Conservation (phyloP, 108 stramenopile genomes). For the Cylindrotheca closterium region DNA sequence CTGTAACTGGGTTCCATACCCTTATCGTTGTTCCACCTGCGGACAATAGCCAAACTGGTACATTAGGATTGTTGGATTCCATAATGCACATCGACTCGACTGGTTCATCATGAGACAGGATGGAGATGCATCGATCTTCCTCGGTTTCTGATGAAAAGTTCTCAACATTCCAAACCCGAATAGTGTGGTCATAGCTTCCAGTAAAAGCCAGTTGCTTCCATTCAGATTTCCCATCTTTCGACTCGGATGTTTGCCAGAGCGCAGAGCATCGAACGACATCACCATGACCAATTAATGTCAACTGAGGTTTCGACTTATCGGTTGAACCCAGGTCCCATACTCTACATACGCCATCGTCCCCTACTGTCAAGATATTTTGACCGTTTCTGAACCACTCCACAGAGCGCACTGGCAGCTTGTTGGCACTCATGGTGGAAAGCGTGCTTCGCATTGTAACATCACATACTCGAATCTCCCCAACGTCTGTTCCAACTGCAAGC, state of each 20-base stretch:
- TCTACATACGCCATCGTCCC: conserved; percentile 66
- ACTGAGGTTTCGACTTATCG: conserved; percentile 27
- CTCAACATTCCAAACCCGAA: conserved; percentile 79
- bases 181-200: conserved; percentile 85
- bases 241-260: conserved; percentile 17
- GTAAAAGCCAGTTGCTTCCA: conserved; percentile 58
- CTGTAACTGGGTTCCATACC: conserved; percentile 79
- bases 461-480: conserved; percentile 62
- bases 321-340: conserved; percentile 63
- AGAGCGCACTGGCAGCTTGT: conserved; percentile 49
- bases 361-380: conserved; percentile 56
- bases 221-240: conserved; percentile 5
- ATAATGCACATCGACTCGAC: conserved; percentile 72
- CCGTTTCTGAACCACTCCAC: conserved; percentile 76
- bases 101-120: conserved; percentile 78
- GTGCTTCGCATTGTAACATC: conserved; percentile 70
- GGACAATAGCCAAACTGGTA: conserved; percentile 62
- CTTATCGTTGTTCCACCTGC: conserved; percentile 80
- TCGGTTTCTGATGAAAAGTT: conserved; percentile 9
- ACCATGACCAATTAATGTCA: conserved; percentile 72
- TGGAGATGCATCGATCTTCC: conserved; percentile 53
- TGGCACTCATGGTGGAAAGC: conserved; percentile 58
- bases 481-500: conserved; percentile 73
- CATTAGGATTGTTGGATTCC: conserved; percentile 34
- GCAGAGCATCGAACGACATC: conserved; percentile 61